phyloP scores from a whole-genome alignment of 805 yeast species.

The Lachancea fermentati region DNA sequence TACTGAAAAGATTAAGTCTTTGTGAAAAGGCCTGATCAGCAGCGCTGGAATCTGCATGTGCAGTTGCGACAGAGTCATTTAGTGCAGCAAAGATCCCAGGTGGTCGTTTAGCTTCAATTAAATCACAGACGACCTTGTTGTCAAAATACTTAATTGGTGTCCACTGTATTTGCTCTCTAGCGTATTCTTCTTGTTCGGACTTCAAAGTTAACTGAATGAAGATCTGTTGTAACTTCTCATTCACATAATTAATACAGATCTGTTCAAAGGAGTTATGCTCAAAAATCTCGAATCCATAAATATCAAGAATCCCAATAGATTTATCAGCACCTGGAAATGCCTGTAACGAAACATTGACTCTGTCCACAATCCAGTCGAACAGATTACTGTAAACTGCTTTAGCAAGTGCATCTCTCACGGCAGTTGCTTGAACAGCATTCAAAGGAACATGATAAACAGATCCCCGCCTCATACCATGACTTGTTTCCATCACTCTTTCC shows the following conservation, averaged over 20 bases:
- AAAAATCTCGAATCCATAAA: conserved; percentile 93
- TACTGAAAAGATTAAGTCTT: conserved; percentile 75
- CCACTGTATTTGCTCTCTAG: conserved; percentile 93
- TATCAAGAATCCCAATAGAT: conserved; percentile 90
- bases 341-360: conserved; percentile 78
- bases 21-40: conserved; percentile 96
- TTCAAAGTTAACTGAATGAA: conserved; percentile 92
- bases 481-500: conserved; percentile 83
- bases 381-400: conserved; percentile 89
- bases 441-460: conserved; percentile 92
- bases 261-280: conserved; percentile 95
- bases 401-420: conserved; percentile 92
- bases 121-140: conserved; percentile 92
- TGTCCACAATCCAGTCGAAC: conserved; percentile 93
- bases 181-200: conserved; percentile 97
- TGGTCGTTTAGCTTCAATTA: conserved; percentile 89
- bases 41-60: conserved; percentile 94
- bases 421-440: conserved; percentile 86
- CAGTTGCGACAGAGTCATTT: conserved; percentile 96
- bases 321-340: conserved; percentile 47
- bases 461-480: conserved; percentile 85
- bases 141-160: conserved; percentile 95
- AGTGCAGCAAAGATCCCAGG: conserved; percentile 95
- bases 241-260: conserved; percentile 90
- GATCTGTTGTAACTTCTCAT: conserved; percentile 93